Evolutionary conservation across 129 eudicot genomes (phyloP).

Genomic region (Lactuca saligna): DNA sequence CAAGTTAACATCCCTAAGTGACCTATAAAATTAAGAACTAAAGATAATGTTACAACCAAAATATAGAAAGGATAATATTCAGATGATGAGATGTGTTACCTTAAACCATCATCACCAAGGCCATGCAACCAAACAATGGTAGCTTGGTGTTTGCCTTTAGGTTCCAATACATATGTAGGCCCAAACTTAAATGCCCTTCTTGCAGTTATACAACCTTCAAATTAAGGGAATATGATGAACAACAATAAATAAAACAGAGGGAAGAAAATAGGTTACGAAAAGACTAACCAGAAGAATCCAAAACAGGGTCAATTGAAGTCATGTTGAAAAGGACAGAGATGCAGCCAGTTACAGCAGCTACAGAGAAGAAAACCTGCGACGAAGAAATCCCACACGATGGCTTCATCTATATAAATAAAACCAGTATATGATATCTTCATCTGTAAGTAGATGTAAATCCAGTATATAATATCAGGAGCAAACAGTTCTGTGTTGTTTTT

Average conservation of each 20-base stretch:
- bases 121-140: slow-evolving; percentile 88
- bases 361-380: slow-evolving; percentile 32
- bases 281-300: slow-evolving; percentile 55
- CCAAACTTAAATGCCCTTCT: slow-evolving; percentile 55
- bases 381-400: slow-evolving; percentile 26
- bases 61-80: slow-evolving; percentile 2
- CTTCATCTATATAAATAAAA: slow-evolving; percentile 18
- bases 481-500: slow-evolving; percentile 14
- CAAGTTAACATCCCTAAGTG: background rate
- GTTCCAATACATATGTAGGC: slow-evolving; percentile 60
- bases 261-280: background rate
- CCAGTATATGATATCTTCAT: background rate
- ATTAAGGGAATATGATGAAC: slow-evolving; percentile 1
- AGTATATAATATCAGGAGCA: slow-evolving; percentile 7
- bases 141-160: slow-evolving; percentile 78
- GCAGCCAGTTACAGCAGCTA: slow-evolving; percentile 27
- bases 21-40: background rate
- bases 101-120: slow-evolving; percentile 70
- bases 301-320: slow-evolving; percentile 44
- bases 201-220: slow-evolving; percentile 47
- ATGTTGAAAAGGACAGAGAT: slow-evolving; percentile 40
- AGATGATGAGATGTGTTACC: slow-evolving; percentile 38
- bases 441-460: slow-evolving; percentile 18
- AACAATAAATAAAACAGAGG: background rate
- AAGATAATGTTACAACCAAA: background rate